A percentile compares a stretch with the other conserved stretches of the same genome.
Conservation (phyloP, 257 asterid species). For the Plantago ovata region DNA sequence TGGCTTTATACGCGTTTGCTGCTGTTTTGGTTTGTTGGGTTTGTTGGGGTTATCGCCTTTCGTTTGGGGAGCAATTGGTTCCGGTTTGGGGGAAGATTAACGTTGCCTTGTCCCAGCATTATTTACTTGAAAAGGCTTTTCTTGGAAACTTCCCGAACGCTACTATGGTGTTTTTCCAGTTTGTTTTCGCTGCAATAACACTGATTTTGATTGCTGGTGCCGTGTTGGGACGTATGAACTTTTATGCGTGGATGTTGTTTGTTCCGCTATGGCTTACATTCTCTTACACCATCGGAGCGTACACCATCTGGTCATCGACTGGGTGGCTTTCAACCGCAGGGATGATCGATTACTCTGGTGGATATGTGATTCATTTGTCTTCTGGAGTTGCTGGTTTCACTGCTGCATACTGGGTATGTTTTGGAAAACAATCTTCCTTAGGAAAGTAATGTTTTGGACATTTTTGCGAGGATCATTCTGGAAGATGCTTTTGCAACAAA, state of each 20-base stretch:
- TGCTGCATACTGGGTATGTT: constrained; percentile 60
- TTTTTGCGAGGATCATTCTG: too few species aligned
- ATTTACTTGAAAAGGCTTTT: constrained; percentile 34
- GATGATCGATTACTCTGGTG: constrained; percentile 64
- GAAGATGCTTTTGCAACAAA: too few species aligned
- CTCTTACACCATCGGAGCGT: constrained; percentile 68
- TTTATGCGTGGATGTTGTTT: constrained; percentile 70
- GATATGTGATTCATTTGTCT: constrained; percentile 66
- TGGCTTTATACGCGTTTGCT: constrained; percentile 70
- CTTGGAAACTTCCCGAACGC: constrained; percentile 54
- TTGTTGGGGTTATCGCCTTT: constrained; percentile 57
- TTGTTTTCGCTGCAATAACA: constrained; percentile 65
- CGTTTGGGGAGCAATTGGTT: constrained; percentile 46
- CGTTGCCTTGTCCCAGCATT: constrained; percentile 45
- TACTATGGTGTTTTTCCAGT: constrained; percentile 68
- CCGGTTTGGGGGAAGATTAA: constrained; percentile 57
- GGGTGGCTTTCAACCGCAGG: constrained; percentile 51
- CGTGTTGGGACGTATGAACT: constrained; percentile 58
- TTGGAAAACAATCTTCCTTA: too few species aligned
- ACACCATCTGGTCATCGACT: constrained; percentile 46
- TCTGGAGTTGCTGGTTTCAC: constrained; percentile 80
- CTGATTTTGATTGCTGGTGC: constrained; percentile 66
- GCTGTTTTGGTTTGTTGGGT: constrained; percentile 65
- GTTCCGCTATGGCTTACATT: constrained; percentile 69
- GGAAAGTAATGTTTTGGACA: not conserved